phyloP scores from a whole-genome alignment of 345 rosid species.

The Dovyalis caffra region DNA sequence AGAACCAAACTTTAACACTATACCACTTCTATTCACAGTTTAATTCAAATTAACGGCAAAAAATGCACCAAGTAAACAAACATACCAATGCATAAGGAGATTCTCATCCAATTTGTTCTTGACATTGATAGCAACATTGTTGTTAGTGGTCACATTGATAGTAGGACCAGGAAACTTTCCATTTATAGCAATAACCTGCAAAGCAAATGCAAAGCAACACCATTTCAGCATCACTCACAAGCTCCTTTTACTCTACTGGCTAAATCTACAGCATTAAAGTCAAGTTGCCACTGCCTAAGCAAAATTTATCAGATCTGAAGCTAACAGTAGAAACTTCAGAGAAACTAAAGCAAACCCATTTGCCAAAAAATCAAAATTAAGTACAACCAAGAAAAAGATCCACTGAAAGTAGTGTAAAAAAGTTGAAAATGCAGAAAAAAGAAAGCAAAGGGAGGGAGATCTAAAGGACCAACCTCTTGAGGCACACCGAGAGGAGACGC shows the following conservation, averaged over 20 bases:
- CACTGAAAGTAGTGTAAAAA: constrained; percentile 2
- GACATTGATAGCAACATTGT: constrained; percentile 81
- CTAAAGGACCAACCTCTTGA: constrained; percentile 62
- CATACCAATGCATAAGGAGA: constrained; percentile 86
- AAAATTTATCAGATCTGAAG: constrained; percentile 44
- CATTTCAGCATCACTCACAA: constrained; percentile 7
- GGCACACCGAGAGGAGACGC: constrained; percentile 98
- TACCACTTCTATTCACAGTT: background rate
- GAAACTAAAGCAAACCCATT: constrained; percentile 25
- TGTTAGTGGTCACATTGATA: constrained; percentile 84
- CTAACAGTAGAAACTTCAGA: constrained; percentile 39
- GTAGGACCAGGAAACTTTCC: constrained; percentile 92
- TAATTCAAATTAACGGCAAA: background rate
- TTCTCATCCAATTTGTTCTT: constrained; percentile 83
- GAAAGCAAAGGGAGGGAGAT: constrained; percentile 28
- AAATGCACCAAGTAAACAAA: constrained; percentile 1
- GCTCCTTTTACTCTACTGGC: constrained; percentile 11
- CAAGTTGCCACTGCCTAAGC: constrained; percentile 4
- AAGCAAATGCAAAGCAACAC: constrained; percentile 23
- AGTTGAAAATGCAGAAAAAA: background rate
- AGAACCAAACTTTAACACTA: background rate
- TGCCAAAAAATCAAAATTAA: constrained; percentile 15
- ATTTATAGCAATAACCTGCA: constrained; percentile 93
- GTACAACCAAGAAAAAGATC: constrained; percentile 23
- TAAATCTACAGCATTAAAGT: constrained; percentile 16